Evolutionary conservation across 805 yeast genomes (phyloP).

Genomic region (Candida yuanshanica): DNA sequence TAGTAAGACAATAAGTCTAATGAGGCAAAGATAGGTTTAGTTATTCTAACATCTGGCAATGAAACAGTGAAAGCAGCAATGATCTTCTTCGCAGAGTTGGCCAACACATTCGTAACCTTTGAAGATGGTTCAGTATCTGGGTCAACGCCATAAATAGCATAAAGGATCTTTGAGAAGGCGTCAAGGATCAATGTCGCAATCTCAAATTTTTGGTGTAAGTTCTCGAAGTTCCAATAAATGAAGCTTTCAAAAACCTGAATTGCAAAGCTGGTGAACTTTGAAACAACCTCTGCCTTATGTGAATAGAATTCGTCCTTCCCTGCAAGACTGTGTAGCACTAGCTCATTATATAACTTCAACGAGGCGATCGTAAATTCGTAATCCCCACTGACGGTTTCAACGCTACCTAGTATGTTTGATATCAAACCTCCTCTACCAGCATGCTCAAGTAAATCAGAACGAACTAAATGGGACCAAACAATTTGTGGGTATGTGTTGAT

Average conservation of each 20-base stretch:
- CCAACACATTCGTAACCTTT: constrained; percentile 44
- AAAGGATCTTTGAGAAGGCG: constrained; percentile 50
- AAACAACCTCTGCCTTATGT: constrained; percentile 48
- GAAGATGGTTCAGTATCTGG: constrained; percentile 29
- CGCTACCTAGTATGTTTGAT: constrained; percentile 56
- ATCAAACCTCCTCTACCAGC: constrained; percentile 63
- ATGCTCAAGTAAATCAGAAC: constrained; percentile 58
- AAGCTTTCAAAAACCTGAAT: constrained; percentile 73
- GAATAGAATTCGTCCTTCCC: constrained; percentile 31
- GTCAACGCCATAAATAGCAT: constrained; percentile 51
- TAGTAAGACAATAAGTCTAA: constrained; percentile 41
- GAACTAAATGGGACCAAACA: constrained; percentile 74
- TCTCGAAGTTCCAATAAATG: constrained; percentile 58
- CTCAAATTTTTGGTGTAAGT: constrained; percentile 50
- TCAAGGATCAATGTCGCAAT: constrained; percentile 52
- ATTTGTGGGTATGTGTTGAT: constrained; percentile 49
- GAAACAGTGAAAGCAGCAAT: constrained; percentile 51
- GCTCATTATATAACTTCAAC: constrained; percentile 45
- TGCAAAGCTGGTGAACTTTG: constrained; percentile 47
- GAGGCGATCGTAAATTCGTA: constrained; percentile 59
- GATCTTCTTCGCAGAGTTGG: constrained; percentile 45
- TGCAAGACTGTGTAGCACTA: constrained; percentile 46
- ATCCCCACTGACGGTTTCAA: constrained; percentile 65
- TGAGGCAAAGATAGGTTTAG: constrained; percentile 46
- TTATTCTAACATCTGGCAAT: constrained; percentile 45